Conservation (phyloP, 2,329 filamentous ascomycete genomes). For the Lachnellula subtilissima region DNA sequence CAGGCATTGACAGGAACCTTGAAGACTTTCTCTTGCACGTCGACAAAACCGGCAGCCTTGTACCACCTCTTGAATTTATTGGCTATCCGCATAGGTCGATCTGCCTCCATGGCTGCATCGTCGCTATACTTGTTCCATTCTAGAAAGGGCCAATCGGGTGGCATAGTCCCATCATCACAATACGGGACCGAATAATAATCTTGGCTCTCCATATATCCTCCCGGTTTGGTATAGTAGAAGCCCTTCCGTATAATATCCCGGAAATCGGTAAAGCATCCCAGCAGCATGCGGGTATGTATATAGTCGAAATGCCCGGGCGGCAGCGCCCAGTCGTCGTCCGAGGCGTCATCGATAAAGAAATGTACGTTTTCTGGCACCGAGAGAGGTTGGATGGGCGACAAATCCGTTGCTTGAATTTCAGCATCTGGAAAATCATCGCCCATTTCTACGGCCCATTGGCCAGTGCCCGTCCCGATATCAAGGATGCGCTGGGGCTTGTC, state of each 20-base stretch:
- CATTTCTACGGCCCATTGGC: constrained; percentile 60
- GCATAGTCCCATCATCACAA: constrained; percentile 40
- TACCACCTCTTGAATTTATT: constrained; percentile 25
- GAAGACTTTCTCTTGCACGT: constrained; percentile 48
- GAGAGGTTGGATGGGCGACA: constrained; percentile 62
- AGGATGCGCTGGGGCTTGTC: constrained; percentile 30
- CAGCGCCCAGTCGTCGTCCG: constrained; percentile 40
- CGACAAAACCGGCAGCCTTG: constrained; percentile 48
- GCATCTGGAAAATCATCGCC: constrained; percentile 56
- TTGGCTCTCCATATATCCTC: constrained; percentile 44
- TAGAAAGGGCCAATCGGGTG: constrained; percentile 20
- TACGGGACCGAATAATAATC: constrained; percentile 38
- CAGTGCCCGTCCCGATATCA: constrained; percentile 45
- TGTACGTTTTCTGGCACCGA: constrained; percentile 67
- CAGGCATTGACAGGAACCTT: constrained; percentile 52
- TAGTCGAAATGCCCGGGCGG: constrained; percentile 49
- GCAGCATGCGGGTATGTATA: constrained; percentile 46
- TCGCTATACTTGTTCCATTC: constrained; percentile 21
- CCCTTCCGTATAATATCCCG: constrained; percentile 17
- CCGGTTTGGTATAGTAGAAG: constrained; percentile 36
- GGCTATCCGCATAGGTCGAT: constrained; percentile 21
- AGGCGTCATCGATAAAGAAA: constrained; percentile 53
- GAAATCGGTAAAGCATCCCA: constrained; percentile 24
- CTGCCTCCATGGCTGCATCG: constrained; percentile 19
- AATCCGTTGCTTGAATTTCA: constrained; percentile 56